Percentiles rank a stretch among this genome's conserved stretches.
Conservation (phyloP, 768 basidiomycete genomes). For the Lenzites betulinus region DNA sequence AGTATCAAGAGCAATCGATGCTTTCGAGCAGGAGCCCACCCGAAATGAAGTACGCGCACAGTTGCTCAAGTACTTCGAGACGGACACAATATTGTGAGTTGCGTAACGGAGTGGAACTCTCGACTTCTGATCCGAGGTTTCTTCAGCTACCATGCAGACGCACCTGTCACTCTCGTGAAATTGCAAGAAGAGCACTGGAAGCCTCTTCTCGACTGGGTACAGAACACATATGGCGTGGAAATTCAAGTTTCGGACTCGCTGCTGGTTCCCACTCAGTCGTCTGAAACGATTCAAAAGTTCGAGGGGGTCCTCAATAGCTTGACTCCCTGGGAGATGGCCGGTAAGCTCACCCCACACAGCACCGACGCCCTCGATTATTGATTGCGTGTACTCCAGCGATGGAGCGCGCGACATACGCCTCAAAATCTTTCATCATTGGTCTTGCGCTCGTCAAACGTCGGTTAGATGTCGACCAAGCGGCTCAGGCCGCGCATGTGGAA, state of each 20-base stretch:
- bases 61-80: slow-evolving; percentile 85
- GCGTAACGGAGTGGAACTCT: neutral
- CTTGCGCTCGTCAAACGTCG: slow-evolving; percentile 79
- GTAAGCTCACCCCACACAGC: slow-evolving; percentile 44
- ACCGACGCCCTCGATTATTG: neutral
- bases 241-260: slow-evolving; percentile 73
- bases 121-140: neutral
- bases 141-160: slow-evolving; percentile 77
- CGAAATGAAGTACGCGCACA: slow-evolving; percentile 64
- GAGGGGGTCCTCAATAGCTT: slow-evolving; percentile 57
- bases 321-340: slow-evolving; percentile 87
- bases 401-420: slow-evolving; percentile 86
- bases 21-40: slow-evolving; percentile 56
- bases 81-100: slow-evolving; percentile 87
- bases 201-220: slow-evolving; percentile 81
- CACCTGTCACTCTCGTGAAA: slow-evolving; percentile 71
- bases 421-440: slow-evolving; percentile 89
- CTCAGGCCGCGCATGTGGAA: slow-evolving; percentile 86
- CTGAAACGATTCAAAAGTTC: slow-evolving; percentile 65
- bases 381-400: slow-evolving; percentile 55
- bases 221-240: slow-evolving; percentile 63
- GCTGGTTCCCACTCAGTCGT: slow-evolving; percentile 67
- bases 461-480: slow-evolving; percentile 81
- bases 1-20: slow-evolving; percentile 87
- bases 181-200: slow-evolving; percentile 88